phyloP scores from a whole-genome alignment of 805 yeast species.

The Lipomyces sp. region DNA sequence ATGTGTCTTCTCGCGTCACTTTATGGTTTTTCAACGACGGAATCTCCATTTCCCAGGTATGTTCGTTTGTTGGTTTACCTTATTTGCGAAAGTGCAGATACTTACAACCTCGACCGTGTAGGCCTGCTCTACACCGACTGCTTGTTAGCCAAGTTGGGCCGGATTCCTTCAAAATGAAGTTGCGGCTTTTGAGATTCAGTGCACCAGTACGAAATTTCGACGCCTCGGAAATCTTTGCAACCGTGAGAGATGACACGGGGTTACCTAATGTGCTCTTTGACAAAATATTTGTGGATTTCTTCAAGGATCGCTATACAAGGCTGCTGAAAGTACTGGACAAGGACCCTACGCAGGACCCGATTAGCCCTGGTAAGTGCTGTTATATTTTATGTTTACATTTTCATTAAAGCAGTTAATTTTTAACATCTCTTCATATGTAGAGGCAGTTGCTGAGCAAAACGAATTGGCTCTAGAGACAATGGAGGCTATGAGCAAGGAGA shows the following conservation, averaged over 20 bases:
- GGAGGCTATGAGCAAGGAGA: slow-evolving; percentile 16
- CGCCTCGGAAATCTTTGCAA: slow-evolving; percentile 48
- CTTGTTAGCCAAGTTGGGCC: slow-evolving; percentile 70
- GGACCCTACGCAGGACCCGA: slow-evolving; percentile 73
- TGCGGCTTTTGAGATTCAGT: slow-evolving; percentile 67
- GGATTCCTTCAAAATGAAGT: slow-evolving; percentile 70
- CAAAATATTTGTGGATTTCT: slow-evolving; percentile 55
- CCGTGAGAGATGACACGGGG: slow-evolving; percentile 73
- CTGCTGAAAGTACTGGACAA: slow-evolving; percentile 67
- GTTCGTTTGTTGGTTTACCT: too few relatives aligned
- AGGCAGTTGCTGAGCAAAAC: slow-evolving; percentile 26
- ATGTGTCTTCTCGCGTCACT: slow-evolving; percentile 68
- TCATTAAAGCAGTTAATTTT: neutral
- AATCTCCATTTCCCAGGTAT: slow-evolving; percentile 48
- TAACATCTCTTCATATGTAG: slow-evolving; percentile 2
- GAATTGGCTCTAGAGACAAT: slow-evolving; percentile 18
- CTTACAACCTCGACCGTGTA: slow-evolving; percentile 41
- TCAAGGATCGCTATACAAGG: slow-evolving; percentile 67
- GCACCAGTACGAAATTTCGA: slow-evolving; percentile 54
- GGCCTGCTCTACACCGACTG: slow-evolving; percentile 59
- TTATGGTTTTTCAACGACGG: slow-evolving; percentile 67
- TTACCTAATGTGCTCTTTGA: slow-evolving; percentile 80
- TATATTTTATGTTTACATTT: slow-evolving; percentile 14
- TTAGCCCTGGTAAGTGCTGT: slow-evolving; percentile 17
- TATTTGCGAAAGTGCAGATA: neutral